Evolutionary conservation across 768 basidiomycete species (phyloP).

Genomic region (Lactifluus rugatus): DNA sequence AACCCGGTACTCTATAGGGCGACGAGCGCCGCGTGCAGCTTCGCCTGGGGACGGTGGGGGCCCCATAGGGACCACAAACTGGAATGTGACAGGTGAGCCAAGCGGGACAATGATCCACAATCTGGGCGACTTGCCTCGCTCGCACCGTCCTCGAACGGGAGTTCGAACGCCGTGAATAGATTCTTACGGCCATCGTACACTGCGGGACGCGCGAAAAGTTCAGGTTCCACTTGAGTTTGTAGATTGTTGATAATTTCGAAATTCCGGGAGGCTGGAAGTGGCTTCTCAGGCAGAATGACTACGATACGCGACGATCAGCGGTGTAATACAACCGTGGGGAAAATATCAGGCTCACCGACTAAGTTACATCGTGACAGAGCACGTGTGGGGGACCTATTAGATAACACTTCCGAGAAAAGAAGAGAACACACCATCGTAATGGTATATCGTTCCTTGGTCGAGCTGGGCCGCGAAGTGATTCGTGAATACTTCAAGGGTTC

Average conservation of each 20-base stretch:
- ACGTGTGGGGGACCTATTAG: neutral
- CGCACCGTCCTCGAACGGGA: constrained; percentile 45
- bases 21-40: constrained; percentile 18
- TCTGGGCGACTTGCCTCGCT: constrained; percentile 35
- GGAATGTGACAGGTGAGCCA: constrained; percentile 3
- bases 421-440: constrained; percentile 61
- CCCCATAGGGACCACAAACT: constrained; percentile 56
- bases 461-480: constrained; percentile 61
- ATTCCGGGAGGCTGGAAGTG: constrained; percentile 54
- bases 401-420: neutral
- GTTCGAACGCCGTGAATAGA: constrained; percentile 48
- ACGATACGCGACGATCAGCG: neutral
- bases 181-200: constrained; percentile 81
- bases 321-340: neutral
- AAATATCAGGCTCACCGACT: constrained; percentile 34
- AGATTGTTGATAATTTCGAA: constrained; percentile 58
- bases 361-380: neutral
- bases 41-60: constrained; percentile 20
- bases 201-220: constrained; percentile 62
- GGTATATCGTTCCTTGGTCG: constrained; percentile 55
- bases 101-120: neutral
- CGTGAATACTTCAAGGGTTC: constrained; percentile 31
- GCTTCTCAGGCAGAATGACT: constrained; percentile 66
- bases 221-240: constrained; percentile 46
- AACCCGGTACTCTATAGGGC: constrained; percentile 61